A percentile compares a stretch with the other conserved stretches of the same genome.
Evolutionary conservation across 164 flowering plant genomes (phyloP).

Genomic region (Annona squamosa): DNA sequence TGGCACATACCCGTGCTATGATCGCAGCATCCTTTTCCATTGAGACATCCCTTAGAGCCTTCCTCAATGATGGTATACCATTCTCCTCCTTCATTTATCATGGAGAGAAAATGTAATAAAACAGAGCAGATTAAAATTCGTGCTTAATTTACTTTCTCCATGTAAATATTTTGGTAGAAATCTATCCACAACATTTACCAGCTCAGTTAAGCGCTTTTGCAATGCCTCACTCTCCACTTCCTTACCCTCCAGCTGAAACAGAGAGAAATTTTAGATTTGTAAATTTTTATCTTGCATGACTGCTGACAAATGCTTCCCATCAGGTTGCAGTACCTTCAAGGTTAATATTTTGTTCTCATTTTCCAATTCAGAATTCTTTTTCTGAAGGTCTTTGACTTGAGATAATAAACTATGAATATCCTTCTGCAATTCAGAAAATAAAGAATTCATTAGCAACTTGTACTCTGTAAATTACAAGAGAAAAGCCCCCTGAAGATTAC

Average conservation of each 20-base stretch:
- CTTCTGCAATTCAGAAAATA: slow-evolving; percentile 25
- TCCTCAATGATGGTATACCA: slow-evolving; percentile 70
- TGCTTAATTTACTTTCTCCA: neutral
- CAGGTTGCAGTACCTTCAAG: slow-evolving; percentile 37
- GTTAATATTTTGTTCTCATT: slow-evolving; percentile 46
- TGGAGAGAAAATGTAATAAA: neutral
- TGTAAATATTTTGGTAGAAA: neutral
- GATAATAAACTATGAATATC: slow-evolving; percentile 64
- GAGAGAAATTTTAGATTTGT: neutral
- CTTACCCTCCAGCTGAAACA: slow-evolving; percentile 51
- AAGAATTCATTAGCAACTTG: neutral
- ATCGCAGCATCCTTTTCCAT: slow-evolving; percentile 98
- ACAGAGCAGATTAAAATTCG: neutral
- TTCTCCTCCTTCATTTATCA: slow-evolving; percentile 57
- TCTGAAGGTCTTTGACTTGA: slow-evolving; percentile 56
- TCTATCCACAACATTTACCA: slow-evolving; percentile 39
- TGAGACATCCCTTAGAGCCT: slow-evolving; percentile 86
- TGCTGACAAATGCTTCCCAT: neutral
- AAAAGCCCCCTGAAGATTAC: neutral
- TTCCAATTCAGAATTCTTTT: slow-evolving; percentile 54
- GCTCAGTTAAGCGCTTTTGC: slow-evolving; percentile 53
- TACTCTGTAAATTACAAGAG: neutral
- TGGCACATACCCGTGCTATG: slow-evolving; percentile 58
- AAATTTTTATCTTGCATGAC: slow-evolving; percentile 2
- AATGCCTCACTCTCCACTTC: slow-evolving; percentile 48